Base-by-base conservation (phyloP, 108 stramenopile genomes). In the Parmales sp. region DNA sequence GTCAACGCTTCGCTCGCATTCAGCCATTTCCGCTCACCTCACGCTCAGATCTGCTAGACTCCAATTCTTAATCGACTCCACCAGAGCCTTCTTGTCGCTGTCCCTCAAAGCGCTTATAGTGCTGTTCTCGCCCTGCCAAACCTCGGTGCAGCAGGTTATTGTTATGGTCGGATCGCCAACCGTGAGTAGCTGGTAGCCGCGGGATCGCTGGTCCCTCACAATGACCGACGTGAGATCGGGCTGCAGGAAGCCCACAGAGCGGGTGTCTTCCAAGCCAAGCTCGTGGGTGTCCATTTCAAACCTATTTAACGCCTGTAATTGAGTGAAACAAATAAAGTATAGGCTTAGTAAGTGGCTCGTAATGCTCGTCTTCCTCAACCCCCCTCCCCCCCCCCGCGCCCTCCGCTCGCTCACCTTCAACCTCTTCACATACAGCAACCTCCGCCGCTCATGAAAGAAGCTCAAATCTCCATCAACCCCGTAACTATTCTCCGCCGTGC, bases 51-150 rank as follows among this genome's bases (percentile, higher is more conserved):
- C 96, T 18, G 85, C 89, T 1, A 92, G 82, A 69, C 76, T 80
- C 93, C 93, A 94, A 45, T 89, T 84, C 2, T 85, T 83, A 36
- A 78, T 82, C 0, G 88, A 89, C 66, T 89, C 86, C 37, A 90
- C 69, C 37, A 94, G 84, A 16, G 82, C 79, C 49, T 76, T 60
- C 29, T 88, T 54, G 69, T 94, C 90, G 37, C 66, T 51, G 1
- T 76, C 60, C 1, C 70, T 74, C 1, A 94, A 75, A n/a, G 93
- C 90, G 9, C 86, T 74, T 43, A 94, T 90, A 13, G 64, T 73
- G 5, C 39, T 34, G 37, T 34, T 67, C 73, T 85, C 84, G 28
- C 86, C 88, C 72, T 88, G 83, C 88, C 85, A 88, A 20, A 81
- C 78, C 16, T 91, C 82, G 20, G 80, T 74, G 64, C 86, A 90